These are phyloP conservation scores for Umbellularia californica DNA, from an alignment of 164 flowering plant species.

Conservation along the genomic window DNA sequence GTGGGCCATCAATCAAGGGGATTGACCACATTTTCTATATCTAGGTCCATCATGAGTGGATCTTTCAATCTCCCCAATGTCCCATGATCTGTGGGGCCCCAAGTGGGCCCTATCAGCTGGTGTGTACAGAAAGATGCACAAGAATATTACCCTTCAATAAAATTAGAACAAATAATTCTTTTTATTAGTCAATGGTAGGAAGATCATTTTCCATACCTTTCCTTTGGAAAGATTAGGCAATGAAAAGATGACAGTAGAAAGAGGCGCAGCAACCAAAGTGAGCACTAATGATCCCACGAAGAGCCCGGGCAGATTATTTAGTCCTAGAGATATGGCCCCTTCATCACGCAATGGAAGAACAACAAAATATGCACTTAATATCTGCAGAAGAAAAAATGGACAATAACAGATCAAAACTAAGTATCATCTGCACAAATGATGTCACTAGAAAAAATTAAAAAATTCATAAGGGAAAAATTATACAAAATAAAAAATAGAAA, in stretches of 20 bases:
- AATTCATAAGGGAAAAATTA: not conserved
- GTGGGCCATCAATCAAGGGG: no score
- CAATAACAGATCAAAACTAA: not conserved
- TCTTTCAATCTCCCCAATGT: no score
- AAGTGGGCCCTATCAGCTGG: no score
- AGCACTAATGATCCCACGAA: conserved; percentile 80
- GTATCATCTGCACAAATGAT: not conserved
- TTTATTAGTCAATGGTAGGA: no score
- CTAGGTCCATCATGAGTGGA: no score
- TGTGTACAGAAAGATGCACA: no score
- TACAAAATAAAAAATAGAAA: not conserved
- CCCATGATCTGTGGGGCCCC: no score
- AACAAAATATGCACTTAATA: conserved; percentile 87
- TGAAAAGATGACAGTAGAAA: conserved; percentile 83
- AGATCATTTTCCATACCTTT: conserved; percentile 42
- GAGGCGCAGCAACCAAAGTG: conserved; percentile 83
- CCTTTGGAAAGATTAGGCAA: conserved; percentile 76
- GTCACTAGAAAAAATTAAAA: not conserved
- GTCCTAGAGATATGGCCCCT: conserved; percentile 89
- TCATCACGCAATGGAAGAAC: conserved; percentile 94
- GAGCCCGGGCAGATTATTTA: conserved; percentile 71
- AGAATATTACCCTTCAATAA: no score
- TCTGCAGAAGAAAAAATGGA: conserved; percentile 33
- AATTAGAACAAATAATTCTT: no score
- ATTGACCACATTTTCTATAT: no score